Evolutionary conservation across 768 basidiomycete genomes (phyloP), one percentile per base, ranked within the genome.

Genomic region (Agaricus bisporus): DNA sequence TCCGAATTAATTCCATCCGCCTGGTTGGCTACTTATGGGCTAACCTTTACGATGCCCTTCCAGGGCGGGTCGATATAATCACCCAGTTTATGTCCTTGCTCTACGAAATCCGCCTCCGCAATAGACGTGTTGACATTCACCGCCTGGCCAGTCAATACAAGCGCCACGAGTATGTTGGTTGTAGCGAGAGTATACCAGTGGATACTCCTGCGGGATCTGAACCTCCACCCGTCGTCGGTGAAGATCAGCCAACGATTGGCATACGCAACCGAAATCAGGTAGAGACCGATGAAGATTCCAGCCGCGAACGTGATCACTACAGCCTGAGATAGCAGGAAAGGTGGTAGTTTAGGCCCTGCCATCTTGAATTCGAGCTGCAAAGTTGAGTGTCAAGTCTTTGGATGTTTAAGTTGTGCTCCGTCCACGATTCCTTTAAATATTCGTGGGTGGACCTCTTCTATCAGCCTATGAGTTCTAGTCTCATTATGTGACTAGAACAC

Each of bases 211-310:
- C n/a, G n/a, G 12, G 7, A 6, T n/a, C 49, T 49, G 10, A 25
- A 8, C 12, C 22, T 46, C 55, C 55, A 56, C 26, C 55, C 55
- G 22, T 49, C 48, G 28, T 55, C 54, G 12, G 41, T 22, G 12
- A 55, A 49, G 28, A 54, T 17, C 12, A 55, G 26, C 47, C 48
- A 55, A 14, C 48, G 46, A 36, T 36, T 42, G 41, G 47, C 25
- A 26, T 18, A 55, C 3, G 22, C 10, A 12, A 43, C 17, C 0
- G 54, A 37, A 26, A 41, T 20, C 2, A 49, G 15, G 26, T 49
- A 55, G 10, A 55, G 26, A 2, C 54, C 54, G 26, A 25, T 36
- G 12, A 47, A 17, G 7, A 47, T 18, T 4, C 43, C 52, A 11
- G 18, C 45, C 11, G 45, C 39, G 26, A 54, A 54, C 11, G 15